Percentiles rank a stretch among this genome's conserved stretches.
phyloP scores from a whole-genome alignment of 2,329 filamentous ascomycete genomes.

The Teratosphaeria zuluensis region DNA sequence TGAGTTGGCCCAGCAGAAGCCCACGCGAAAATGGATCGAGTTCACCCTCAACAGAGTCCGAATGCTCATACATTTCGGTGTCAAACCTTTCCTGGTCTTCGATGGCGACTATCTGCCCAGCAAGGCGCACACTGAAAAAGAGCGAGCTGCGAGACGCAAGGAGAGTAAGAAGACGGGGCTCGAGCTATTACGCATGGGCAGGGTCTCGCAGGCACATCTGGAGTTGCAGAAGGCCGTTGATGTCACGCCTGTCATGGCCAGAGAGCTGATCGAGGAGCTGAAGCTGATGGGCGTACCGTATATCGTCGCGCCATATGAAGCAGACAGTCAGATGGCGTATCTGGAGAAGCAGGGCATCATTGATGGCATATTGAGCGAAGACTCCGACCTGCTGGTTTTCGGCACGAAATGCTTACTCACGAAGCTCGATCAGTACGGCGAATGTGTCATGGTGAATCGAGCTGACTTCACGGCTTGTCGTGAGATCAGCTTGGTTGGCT shows the following conservation, averaged over 20 bases:
- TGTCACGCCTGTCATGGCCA: constrained; percentile 92
- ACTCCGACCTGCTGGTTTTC: constrained; percentile 92
- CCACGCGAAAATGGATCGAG: constrained; percentile 80
- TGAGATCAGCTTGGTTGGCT: constrained; percentile 80
- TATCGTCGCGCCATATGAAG: constrained; percentile 92
- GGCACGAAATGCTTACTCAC: constrained; percentile 84
- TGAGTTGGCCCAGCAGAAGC: constrained; percentile 79
- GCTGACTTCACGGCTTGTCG: constrained; percentile 80
- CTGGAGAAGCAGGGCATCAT: constrained; percentile 78
- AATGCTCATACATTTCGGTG: constrained; percentile 88
- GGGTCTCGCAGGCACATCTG: constrained; percentile 65
- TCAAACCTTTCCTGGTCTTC: constrained; percentile 92
- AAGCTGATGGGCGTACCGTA: constrained; percentile 73
- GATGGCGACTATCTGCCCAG: constrained; percentile 92
- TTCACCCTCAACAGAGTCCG: constrained; percentile 82
- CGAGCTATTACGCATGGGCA: constrained; percentile 73
- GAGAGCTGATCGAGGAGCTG: constrained; percentile 80
- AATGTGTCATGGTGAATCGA: constrained; percentile 85
- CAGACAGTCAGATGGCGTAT: constrained; percentile 93
- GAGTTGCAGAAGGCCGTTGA: constrained; percentile 95
- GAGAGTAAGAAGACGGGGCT: constrained; percentile 67
- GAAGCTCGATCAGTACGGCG: constrained; percentile 87
- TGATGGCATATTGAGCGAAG: constrained; percentile 83
- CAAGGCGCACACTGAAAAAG: constrained; percentile 77
- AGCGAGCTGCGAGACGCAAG: constrained; percentile 63